Conservation (phyloP, 1,284 basidiomycete genomes). For the Sphaerobolus stellatus region DNA sequence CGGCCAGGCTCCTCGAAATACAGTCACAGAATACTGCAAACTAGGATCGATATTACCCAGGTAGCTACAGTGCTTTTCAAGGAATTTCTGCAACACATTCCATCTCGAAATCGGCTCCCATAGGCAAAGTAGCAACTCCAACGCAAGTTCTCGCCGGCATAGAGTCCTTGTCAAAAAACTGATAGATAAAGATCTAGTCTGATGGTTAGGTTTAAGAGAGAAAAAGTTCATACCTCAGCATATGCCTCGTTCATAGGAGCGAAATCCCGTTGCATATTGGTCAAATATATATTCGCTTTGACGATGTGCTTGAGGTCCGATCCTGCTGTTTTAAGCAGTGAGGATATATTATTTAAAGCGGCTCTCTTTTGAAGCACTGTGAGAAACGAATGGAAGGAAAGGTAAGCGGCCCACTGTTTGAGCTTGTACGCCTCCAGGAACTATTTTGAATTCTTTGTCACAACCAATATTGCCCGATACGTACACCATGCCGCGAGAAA, state of each 20-base stretch:
- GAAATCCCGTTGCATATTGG: slow-evolving; percentile 52
- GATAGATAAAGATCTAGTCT: not conserved
- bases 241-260: slow-evolving; percentile 55
- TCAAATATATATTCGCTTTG: slow-evolving; percentile 62
- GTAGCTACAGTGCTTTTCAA: not conserved
- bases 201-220: not conserved
- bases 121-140: slow-evolving; percentile 58
- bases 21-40: no score
- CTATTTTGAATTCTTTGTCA: slow-evolving; percentile 46
- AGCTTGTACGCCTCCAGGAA: slow-evolving; percentile 51
- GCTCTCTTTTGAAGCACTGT: slow-evolving; percentile 38
- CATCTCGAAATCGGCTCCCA: slow-evolving; percentile 63
- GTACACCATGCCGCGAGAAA: slow-evolving; percentile 54
- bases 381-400: not conserved
- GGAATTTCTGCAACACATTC: slow-evolving; percentile 59
- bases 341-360: slow-evolving; percentile 57
- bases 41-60: no score
- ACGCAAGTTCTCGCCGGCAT: slow-evolving; percentile 67
- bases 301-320: slow-evolving; percentile 56
- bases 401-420: slow-evolving; percentile 44
- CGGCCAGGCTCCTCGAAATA: no score
- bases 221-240: slow-evolving; percentile 35
- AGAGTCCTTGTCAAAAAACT: slow-evolving; percentile 52
- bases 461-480: slow-evolving; percentile 62
- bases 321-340: slow-evolving; percentile 59